These are phyloP conservation scores for Podospora pseudopauciseta DNA, from an alignment of 495 filamentous ascomycete species.

Conservation along the genomic window DNA sequence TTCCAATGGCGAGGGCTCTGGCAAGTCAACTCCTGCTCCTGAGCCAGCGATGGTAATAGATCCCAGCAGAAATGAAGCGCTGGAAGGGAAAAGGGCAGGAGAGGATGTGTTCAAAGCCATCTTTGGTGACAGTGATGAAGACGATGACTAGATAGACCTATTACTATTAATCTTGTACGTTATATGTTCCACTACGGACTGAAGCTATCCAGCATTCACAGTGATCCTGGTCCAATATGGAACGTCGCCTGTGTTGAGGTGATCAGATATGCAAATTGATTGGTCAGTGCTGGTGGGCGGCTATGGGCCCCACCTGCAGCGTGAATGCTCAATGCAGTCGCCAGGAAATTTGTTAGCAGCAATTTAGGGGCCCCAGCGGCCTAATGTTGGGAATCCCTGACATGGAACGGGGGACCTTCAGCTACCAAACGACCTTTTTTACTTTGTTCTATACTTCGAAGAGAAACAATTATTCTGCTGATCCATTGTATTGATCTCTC, in stretches of 20 bases:
- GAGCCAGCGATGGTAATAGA: conserved; percentile 51
- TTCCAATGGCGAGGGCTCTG: conserved; percentile 33
- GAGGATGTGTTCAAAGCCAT: conserved; percentile 93
- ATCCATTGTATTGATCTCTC: conserved; percentile 7
- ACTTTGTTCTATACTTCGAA: neutral
- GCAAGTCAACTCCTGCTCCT: neutral
- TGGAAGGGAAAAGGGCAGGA: conserved; percentile 75
- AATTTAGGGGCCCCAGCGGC: neutral
- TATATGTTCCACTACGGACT: neutral
- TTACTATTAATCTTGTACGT: neutral
- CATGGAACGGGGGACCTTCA: neutral
- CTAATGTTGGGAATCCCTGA: conserved; percentile 8
- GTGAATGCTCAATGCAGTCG: neutral
- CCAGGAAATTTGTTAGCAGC: neutral
- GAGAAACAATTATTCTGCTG: conserved; percentile 3
- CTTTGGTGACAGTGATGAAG: conserved; percentile 84
- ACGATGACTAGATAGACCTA: conserved; percentile 37
- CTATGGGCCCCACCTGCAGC: conserved; percentile 9
- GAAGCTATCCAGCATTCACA: neutral
- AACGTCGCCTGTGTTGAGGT: neutral
- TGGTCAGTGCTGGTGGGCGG: neutral
- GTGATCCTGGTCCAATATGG: neutral
- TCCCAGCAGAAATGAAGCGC: conserved; percentile 76
- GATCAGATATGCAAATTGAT: neutral
- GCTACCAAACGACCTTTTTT: neutral